Conservation (phyloP, 768 basidiomycete genomes). For the Tricholoma bakamatsutake region DNA sequence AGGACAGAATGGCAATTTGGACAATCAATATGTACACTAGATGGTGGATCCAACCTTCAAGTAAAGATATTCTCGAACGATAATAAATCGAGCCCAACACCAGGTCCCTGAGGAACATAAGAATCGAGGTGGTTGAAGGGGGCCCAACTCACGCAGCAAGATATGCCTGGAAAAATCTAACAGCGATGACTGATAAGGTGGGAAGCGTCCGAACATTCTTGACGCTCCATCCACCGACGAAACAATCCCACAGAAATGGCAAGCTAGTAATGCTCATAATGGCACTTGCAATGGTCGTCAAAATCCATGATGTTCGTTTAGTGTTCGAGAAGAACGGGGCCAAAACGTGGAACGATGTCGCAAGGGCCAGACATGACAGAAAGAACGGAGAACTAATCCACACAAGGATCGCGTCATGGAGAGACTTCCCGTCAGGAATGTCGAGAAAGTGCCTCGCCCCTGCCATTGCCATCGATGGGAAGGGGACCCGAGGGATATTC, state of each 20-base stretch:
- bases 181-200: constrained; percentile 2
- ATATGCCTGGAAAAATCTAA: constrained; percentile 16
- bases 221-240: constrained; percentile 9
- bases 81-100: constrained; percentile 22
- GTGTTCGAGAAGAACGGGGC: constrained; percentile 24
- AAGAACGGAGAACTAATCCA: constrained; percentile 1
- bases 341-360: constrained; percentile 24
- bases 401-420: not conserved
- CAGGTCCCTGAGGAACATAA: constrained; percentile 40
- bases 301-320: constrained; percentile 43
- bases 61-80: constrained; percentile 30
- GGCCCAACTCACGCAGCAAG: constrained; percentile 6
- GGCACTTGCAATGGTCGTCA: constrained; percentile 23
- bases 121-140: constrained; percentile 12
- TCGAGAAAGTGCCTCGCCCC: not conserved
- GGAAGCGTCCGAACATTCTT: constrained; percentile 6
- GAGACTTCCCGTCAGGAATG: not conserved
- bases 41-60: constrained; percentile 50
- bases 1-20: not conserved
- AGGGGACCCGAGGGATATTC: not conserved
- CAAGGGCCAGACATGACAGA: constrained; percentile 15
- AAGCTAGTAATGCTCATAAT: constrained; percentile 8
- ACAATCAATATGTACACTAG: constrained; percentile 28
- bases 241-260: constrained; percentile 14
- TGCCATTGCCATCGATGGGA: not conserved